Percentiles rank a stretch among this genome's conserved stretches.
These are phyloP conservation scores for Furcasterigmium sp. DNA, from an alignment of 2,329 filamentous ascomycete genomes.

Conservation along the genomic window DNA sequence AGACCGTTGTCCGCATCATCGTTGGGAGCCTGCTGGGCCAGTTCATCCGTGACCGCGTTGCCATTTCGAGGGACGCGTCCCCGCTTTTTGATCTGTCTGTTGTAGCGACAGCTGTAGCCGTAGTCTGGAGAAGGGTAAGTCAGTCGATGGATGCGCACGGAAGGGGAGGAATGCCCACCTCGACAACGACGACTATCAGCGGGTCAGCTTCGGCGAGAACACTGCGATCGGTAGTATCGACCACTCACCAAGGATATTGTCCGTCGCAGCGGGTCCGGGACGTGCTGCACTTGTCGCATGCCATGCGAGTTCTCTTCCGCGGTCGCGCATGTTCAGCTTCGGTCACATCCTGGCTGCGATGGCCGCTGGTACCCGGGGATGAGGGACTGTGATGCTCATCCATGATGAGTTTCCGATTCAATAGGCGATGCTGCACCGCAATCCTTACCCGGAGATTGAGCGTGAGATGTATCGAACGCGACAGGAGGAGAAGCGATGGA, in stretches of 20 bases:
- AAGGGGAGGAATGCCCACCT: constrained; percentile 18
- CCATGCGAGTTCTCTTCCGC: constrained; percentile 21
- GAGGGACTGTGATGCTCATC: background rate
- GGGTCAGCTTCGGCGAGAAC: constrained; percentile 1
- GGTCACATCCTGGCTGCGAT: background rate
- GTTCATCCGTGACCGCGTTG: constrained; percentile 2
- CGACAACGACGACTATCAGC: constrained; percentile 26
- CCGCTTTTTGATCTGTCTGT: constrained; percentile 29
- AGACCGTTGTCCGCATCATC: background rate
- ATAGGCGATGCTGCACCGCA: too few species aligned
- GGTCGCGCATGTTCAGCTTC: constrained; percentile 13
- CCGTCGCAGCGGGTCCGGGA: constrained; percentile 38
- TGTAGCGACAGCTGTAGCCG: constrained; percentile 29
- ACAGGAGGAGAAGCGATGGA: background rate
- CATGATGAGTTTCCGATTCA: too few species aligned
- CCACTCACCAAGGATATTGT: constrained; percentile 27
- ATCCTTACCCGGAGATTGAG: background rate
- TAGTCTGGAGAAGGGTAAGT: constrained; percentile 20
- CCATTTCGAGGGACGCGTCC: constrained; percentile 22
- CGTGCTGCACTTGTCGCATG: constrained; percentile 16
- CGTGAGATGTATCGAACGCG: background rate
- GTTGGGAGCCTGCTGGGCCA: background rate
- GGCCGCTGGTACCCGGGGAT: background rate
- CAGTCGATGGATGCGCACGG: background rate
- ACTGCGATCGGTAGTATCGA: constrained; percentile 4